Base-by-base conservation (phyloP, 257 asterid genomes). In the Henckelia pumila region DNA sequence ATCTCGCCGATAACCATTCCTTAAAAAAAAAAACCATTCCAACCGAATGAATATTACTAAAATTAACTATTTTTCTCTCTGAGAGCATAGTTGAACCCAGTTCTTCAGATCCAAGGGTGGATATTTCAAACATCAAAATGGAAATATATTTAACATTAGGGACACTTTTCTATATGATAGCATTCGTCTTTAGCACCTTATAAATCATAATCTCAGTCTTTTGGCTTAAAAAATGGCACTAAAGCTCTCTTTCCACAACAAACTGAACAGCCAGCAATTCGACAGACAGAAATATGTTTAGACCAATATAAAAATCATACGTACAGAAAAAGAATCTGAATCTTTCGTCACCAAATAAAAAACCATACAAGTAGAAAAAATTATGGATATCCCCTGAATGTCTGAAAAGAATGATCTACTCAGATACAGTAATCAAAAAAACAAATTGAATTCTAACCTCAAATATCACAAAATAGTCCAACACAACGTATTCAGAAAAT, bases 321-420 rank as follows among this genome's bases (percentile, higher is more conserved):
- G 22, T 47, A 71, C 67, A 69, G n/a, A 62, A 71, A 33, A 80
- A 74, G 73, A 80, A 80, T 74, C 11, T 67, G 69, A 74, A 71
- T 68, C 76, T 58, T 61, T 44, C 59, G 17, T 40, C 56, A 58
- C 37, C 59, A 73, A 2, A 73, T 59, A 59, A 70, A 63, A 33
- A 61, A 61, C 8, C 71, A 64, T 19, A 64, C 60, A 44, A 2
- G 56, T 26, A 24, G 57, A 63, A 62, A 64, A 19, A 66, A 72
- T n/a, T n/a, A n/a, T n/a, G n/a, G n/a, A 56, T 8, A 9, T 65
- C 74, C 56, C 66, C 53, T 63, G 24, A 50, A 59, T 55, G 49
- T 44, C 68, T 67, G 59, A 9, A 32, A 67, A 75, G 13, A 17
- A 21, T 9, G n/a, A 56, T 23, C 63, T 78, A 59, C 61, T n/a